These are phyloP conservation scores for Balansia obtecta DNA, from an alignment of 2,329 filamentous ascomycete species.

Conservation along the genomic window DNA sequence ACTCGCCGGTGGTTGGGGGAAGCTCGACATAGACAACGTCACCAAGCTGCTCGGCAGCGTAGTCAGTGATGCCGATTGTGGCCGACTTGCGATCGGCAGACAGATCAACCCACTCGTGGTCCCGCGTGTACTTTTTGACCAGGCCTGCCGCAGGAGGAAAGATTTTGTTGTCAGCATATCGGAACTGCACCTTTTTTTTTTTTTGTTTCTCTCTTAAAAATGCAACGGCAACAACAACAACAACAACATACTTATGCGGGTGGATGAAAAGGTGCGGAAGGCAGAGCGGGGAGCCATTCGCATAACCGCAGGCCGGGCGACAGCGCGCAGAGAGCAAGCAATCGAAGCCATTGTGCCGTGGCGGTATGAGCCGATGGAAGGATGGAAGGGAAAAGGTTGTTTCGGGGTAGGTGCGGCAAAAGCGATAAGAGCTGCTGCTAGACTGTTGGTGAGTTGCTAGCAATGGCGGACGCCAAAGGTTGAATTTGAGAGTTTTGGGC, in stretches of 20 bases:
- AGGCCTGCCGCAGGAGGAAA: slow-evolving; percentile 30
- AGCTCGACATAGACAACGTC: slow-evolving; percentile 98
- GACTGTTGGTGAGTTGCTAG: not conserved
- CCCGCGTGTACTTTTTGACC: slow-evolving; percentile 81
- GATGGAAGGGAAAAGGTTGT: not conserved
- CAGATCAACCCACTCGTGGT: slow-evolving; percentile 97
- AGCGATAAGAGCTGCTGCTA: not conserved
- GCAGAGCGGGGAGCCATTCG: slow-evolving; percentile 24
- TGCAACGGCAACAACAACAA: too few species aligned
- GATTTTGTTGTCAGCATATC: not conserved
- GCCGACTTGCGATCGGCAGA: slow-evolving; percentile 71
- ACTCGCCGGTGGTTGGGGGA: slow-evolving; percentile 50
- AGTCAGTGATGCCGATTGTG: slow-evolving; percentile 74
- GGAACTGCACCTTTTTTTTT: not conserved
- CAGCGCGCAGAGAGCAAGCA: slow-evolving; percentile 38
- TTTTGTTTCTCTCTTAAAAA: too few species aligned
- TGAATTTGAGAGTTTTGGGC: not conserved
- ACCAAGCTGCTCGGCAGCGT: slow-evolving; percentile 83
- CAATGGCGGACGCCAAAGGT: not conserved
- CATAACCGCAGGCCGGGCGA: slow-evolving; percentile 32
- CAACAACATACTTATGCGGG: slow-evolving; percentile 21
- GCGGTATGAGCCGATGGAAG: not conserved
- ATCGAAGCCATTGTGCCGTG: slow-evolving; percentile 46
- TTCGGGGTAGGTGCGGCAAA: not conserved
- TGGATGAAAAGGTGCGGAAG: slow-evolving; percentile 31